phyloP scores from a whole-genome alignment of 2,329 filamentous ascomycete species.

The Fusarium verrucosum region DNA sequence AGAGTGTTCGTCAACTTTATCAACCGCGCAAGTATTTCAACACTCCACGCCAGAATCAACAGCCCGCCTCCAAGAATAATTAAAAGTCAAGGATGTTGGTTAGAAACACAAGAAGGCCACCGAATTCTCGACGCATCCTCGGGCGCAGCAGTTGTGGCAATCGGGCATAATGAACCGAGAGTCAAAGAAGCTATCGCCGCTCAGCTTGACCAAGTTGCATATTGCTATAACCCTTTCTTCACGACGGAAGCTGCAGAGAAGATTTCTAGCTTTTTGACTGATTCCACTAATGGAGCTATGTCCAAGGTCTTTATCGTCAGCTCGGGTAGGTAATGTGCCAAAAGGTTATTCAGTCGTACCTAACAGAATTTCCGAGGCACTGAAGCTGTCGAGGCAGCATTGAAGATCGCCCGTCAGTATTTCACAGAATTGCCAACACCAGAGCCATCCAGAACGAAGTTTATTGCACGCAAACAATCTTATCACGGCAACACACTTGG shows the following conservation, averaged over 20 bases:
- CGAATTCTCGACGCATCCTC: constrained; percentile 27
- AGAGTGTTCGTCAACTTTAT: rapidly evolving
- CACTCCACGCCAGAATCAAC: constrained; percentile 30
- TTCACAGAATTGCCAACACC: constrained; percentile 31
- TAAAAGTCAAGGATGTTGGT: constrained; percentile 23
- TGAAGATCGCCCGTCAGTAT: constrained; percentile 37
- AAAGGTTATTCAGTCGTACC: rapidly evolving
- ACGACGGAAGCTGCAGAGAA: constrained; percentile 22
- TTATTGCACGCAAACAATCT: constrained; percentile 31
- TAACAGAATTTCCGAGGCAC: constrained; percentile 16
- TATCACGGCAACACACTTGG: constrained; percentile 38
- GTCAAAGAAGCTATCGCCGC: constrained; percentile 25
- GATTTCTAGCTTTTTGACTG: constrained; percentile 17
- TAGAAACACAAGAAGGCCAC: constrained; percentile 22
- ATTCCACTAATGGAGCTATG: constrained; percentile 20
- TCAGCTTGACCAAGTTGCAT: constrained; percentile 22
- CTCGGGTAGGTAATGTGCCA: neutral
- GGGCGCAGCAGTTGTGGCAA: constrained; percentile 29
- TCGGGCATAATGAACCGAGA: constrained; percentile 23
- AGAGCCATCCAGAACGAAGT: constrained; percentile 14
- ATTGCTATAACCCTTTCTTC: constrained; percentile 32
- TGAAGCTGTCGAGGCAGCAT: constrained; percentile 34
- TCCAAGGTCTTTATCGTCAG: constrained; percentile 30
- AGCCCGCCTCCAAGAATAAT: constrained; percentile 21
- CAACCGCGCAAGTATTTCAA: constrained; percentile 11